These are phyloP conservation scores for Cyclotella atomus DNA, from an alignment of 108 stramenopile species.

Conservation along the genomic window DNA sequence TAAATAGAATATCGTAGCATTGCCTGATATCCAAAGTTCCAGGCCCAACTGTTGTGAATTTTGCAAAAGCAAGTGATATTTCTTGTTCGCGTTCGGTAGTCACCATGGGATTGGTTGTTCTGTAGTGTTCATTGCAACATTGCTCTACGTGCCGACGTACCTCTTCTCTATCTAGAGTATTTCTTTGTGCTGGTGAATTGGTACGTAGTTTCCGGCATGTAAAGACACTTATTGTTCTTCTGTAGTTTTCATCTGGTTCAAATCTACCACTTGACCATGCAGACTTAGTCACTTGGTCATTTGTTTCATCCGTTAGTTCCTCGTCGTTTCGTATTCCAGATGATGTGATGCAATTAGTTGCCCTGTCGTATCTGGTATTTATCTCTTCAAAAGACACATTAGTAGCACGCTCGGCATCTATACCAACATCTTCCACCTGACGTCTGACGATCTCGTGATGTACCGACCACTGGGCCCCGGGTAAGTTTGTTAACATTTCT, in stretches of 20 bases:
- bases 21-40: constrained; percentile 34
- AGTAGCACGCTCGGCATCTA: neutral
- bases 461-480: constrained; percentile 75
- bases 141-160: constrained; percentile 63
- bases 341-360: neutral
- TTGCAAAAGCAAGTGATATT: constrained; percentile 46
- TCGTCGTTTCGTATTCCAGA: neutral
- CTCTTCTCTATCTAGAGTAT: constrained; percentile 45
- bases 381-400: neutral
- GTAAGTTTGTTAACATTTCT: constrained; percentile 60
- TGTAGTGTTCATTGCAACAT: constrained; percentile 74
- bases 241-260: constrained; percentile 55
- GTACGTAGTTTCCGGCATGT: constrained; percentile 34
- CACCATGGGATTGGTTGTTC: constrained; percentile 66
- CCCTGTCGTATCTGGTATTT: neutral
- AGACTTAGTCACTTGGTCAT: constrained; percentile 1
- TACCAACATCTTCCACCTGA: constrained; percentile 56
- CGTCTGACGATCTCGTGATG: constrained; percentile 59
- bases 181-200: neutral
- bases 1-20: constrained; percentile 72
- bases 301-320: neutral
- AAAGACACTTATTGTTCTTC: constrained; percentile 58
- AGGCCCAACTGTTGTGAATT: neutral
- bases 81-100: constrained; percentile 56
- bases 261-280: constrained; percentile 56